phyloP scores from a whole-genome alignment of 179 eudicot genomes.

The Silene coronaria region DNA sequence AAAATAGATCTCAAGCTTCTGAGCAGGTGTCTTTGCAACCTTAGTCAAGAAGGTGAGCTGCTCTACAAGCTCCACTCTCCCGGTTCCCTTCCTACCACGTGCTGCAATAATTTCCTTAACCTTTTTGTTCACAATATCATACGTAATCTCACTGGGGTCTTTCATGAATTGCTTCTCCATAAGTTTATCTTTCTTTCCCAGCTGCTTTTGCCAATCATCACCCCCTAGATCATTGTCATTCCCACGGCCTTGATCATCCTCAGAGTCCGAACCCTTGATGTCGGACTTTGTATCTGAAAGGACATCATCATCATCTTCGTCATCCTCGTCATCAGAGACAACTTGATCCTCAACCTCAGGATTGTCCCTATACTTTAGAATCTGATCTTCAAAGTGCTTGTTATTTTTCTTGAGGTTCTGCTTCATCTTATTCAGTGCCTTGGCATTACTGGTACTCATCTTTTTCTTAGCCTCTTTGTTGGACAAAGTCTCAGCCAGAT shows the following conservation, averaged over 20 bases:
- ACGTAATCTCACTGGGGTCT: slow-evolving; percentile 79
- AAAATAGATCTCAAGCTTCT: slow-evolving; percentile 83
- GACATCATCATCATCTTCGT: slow-evolving; percentile 15
- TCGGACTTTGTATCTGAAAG: slow-evolving; percentile 25
- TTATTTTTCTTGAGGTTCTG: slow-evolving; percentile 83
- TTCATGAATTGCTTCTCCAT: slow-evolving; percentile 77
- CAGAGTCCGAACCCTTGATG: slow-evolving; percentile 28
- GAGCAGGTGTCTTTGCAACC: slow-evolving; percentile 95
- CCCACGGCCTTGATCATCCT: slow-evolving; percentile 24
- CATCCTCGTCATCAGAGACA: slow-evolving; percentile 35
- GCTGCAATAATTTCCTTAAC: slow-evolving; percentile 76
- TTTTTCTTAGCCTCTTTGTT: slow-evolving; percentile 83
- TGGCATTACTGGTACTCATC: slow-evolving; percentile 81
- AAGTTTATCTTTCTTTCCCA: slow-evolving; percentile 58
- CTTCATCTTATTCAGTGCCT: slow-evolving; percentile 80
- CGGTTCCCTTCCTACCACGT: slow-evolving; percentile 87
- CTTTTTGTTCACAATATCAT: slow-evolving; percentile 83
- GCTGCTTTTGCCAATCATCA: slow-evolving; percentile 48
- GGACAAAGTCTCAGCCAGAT: slow-evolving; percentile 55
- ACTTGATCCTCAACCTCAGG: slow-evolving; percentile 56
- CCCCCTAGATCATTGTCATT: slow-evolving; percentile 22
- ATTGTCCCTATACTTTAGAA: slow-evolving; percentile 58
- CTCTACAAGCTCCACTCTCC: slow-evolving; percentile 80
- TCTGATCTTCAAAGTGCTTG: slow-evolving; percentile 66
- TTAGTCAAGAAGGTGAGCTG: slow-evolving; percentile 84